phyloP scores from a whole-genome alignment of 768 basidiomycete genomes.

The Phlebiopsis gigantea region DNA sequence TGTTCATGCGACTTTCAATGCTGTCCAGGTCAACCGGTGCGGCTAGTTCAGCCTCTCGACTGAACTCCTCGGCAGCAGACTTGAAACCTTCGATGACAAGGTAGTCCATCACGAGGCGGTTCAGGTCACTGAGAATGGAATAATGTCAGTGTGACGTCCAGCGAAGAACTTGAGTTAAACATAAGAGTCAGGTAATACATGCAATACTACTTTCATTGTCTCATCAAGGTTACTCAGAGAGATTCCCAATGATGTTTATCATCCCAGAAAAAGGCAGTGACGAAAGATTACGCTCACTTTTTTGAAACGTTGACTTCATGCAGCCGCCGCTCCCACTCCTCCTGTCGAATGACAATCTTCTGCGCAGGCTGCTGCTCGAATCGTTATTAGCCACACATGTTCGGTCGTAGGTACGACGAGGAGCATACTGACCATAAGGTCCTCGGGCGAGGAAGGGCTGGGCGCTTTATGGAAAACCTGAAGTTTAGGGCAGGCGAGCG shows the following conservation, averaged over 20 bases:
- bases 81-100: constrained; percentile 98
- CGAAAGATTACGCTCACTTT: constrained; percentile 58
- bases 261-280: constrained; percentile 37
- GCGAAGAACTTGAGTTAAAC: constrained; percentile 20
- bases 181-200: constrained; percentile 81
- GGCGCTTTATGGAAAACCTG: constrained; percentile 29
- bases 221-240: constrained; percentile 86
- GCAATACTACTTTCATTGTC: constrained; percentile 53
- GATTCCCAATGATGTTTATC: constrained; percentile 92
- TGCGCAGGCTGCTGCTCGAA: constrained; percentile 27
- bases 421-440: constrained; percentile 22
- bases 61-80: constrained; percentile 92
- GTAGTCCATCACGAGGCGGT: constrained; percentile 94
- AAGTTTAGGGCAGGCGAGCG: constrained; percentile 36
- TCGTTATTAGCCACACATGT: constrained; percentile 3
- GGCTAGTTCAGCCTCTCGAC: constrained; percentile 74
- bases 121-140: constrained; percentile 67
- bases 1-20: constrained; percentile 91
- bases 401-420: background rate
- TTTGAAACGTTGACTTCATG: constrained; percentile 82
- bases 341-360: constrained; percentile 59
- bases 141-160: constrained; percentile 18
- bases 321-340: constrained; percentile 84
- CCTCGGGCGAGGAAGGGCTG: constrained; percentile 14
- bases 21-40: constrained; percentile 84